Evolutionary conservation across 1,284 basidiomycete genomes (phyloP).

Genomic region (Rhodotorula sp.): DNA sequence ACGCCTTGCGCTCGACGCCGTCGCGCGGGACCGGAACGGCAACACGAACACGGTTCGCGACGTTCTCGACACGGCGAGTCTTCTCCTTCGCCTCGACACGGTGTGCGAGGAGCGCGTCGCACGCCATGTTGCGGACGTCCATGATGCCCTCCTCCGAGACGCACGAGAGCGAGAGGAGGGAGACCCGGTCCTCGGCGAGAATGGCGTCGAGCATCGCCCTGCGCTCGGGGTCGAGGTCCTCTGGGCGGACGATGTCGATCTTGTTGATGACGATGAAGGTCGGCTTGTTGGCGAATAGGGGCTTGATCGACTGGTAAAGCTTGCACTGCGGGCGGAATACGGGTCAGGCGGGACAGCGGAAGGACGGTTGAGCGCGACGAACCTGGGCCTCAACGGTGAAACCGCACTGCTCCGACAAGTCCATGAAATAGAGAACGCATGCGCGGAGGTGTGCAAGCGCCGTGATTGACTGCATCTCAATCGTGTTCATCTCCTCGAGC

Average conservation of each 20-base stretch:
- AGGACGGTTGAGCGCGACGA: slow-evolving; percentile 41
- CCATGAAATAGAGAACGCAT: slow-evolving; percentile 94
- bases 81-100: slow-evolving; percentile 89
- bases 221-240: slow-evolving; percentile 72
- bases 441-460: slow-evolving; percentile 89
- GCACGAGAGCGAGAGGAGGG: slow-evolving; percentile 69
- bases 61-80: slow-evolving; percentile 84
- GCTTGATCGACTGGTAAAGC: slow-evolving; percentile 96
- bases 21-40: slow-evolving; percentile 83
- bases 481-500: slow-evolving; percentile 97
- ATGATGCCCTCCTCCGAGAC: slow-evolving; percentile 94
- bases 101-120: slow-evolving; percentile 86
- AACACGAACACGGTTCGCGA: slow-evolving; percentile 91
- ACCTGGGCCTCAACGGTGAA: slow-evolving; percentile 91
- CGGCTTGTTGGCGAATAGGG: slow-evolving; percentile 87
- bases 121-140: slow-evolving; percentile 87
- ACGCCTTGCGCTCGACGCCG: slow-evolving; percentile 75
- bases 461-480: slow-evolving; percentile 98
- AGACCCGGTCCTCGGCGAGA: slow-evolving; percentile 65
- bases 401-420: slow-evolving; percentile 92
- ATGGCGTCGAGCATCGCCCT: slow-evolving; percentile 81
- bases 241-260: slow-evolving; percentile 81
- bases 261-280: slow-evolving; percentile 92
- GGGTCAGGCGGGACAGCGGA: not conserved
- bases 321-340: slow-evolving; percentile 64